Percentiles rank a stretch among this genome's conserved stretches.
These are phyloP conservation scores for Russula griseocarnosa DNA, from an alignment of 768 basidiomycete species.

Conservation along the genomic window DNA sequence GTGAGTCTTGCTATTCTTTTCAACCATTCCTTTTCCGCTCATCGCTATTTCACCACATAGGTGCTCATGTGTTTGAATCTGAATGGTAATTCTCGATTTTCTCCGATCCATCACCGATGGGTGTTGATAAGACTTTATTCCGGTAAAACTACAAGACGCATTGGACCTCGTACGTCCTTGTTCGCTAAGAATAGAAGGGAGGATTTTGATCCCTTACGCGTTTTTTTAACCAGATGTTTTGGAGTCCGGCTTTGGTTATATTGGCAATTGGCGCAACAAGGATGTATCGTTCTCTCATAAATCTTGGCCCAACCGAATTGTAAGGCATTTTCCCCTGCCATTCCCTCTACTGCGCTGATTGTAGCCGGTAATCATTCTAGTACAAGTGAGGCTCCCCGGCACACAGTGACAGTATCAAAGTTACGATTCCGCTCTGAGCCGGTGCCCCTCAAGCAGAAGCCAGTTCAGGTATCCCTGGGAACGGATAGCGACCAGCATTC, in stretches of 20 bases:
- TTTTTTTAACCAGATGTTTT: neutral
- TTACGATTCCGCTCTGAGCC: too few species aligned
- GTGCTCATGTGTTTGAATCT: constrained; percentile 9
- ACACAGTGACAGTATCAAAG: neutral
- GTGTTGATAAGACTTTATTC: neutral
- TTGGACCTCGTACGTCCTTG: neutral
- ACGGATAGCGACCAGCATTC: neutral
- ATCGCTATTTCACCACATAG: neutral
- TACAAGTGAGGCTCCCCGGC: too few species aligned
- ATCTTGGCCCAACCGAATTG: neutral
- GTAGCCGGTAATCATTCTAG: neutral
- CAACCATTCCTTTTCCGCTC: neutral
- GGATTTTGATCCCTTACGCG: neutral
- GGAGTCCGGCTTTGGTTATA: neutral
- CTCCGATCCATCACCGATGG: neutral
- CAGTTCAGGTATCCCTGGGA: neutral
- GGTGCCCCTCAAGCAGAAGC: neutral
- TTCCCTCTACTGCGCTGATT: neutral
- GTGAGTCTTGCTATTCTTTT: neutral
- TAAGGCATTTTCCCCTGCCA: neutral
- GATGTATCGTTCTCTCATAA: neutral
- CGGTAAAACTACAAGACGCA: neutral
- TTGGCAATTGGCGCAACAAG: neutral
- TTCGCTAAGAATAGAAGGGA: neutral
- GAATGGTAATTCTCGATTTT: constrained; percentile 1